Base-by-base conservation (phyloP, 2,329 filamentous ascomycete genomes). In the Colletotrichum sp. region DNA sequence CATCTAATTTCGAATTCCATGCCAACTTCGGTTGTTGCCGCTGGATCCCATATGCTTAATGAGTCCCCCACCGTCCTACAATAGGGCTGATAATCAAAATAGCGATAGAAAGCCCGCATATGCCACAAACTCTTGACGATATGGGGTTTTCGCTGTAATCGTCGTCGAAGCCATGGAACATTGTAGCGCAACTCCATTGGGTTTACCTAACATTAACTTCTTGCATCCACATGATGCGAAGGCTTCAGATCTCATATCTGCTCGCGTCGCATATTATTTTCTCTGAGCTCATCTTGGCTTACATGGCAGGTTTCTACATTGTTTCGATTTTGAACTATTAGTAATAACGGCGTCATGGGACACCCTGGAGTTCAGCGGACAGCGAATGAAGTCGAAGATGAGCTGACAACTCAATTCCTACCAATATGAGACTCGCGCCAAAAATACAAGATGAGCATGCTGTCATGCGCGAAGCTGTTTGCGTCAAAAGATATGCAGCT, bases 381-480 rank as follows among this genome's bases (percentile, higher is more conserved):
- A 22, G n/a, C 44, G 44, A 52, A 52, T 1, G n/a, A 22, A 52
- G n/a, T 3, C 4, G 10, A 22, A 52, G 6, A 4, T 10, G 22
- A 8, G 18, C 10, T 52, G n/a, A 22, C 10, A 13, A 13, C n/a
- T 13, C 1, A 48, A 12, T 22, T 0, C 2, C 9, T 7, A 48
- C 13, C 10, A n/a, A 4, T 1, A 5, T 39, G 36, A 1, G 2
- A 18, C 16, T 44, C 8, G 8, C 36, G 12, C 1, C 10, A 22
- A 39, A 18, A 39, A 1, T 9, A 18, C 36, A 39, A 52, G 0
- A 10, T 1, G 8, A 13, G 2, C n/a, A 22, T 52, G 44, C 2
- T n/a, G n/a, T 6, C 4, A 13, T 52, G 44, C 0, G n/a, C 10
- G n/a, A 13, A 3, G 44, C 0, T 3, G 2, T 3, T 52, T 12